phyloP scores from a whole-genome alignment of 2,329 filamentous ascomycete species.

The Ascochyta lentis region DNA sequence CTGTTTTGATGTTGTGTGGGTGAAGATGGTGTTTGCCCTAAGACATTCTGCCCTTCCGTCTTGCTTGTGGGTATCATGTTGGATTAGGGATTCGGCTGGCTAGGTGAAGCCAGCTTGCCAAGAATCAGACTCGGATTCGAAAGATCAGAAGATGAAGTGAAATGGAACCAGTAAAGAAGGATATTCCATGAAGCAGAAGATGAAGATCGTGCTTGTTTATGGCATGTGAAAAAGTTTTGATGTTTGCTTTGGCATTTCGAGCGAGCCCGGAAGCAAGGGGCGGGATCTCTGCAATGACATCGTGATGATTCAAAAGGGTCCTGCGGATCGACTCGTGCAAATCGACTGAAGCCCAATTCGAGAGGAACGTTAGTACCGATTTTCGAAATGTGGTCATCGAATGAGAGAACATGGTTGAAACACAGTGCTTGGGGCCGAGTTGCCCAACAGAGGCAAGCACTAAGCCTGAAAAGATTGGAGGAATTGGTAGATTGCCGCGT shows the following conservation, averaged over 20 bases:
- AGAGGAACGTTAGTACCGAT: background rate
- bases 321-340: background rate
- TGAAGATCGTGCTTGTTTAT: conserved; percentile 3
- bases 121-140: too few relatives aligned
- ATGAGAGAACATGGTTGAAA: background rate
- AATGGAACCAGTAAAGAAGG: background rate
- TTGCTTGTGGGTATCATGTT: background rate
- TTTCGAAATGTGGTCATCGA: background rate
- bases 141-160: background rate
- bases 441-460: background rate
- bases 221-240: conserved; percentile 1
- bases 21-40: background rate
- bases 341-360: background rate
- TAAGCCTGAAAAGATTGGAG: background rate
- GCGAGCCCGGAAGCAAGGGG: background rate
- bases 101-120: background rate
- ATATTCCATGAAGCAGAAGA: background rate
- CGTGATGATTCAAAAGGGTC: background rate
- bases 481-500: background rate
- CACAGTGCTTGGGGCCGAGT: background rate
- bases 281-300: background rate
- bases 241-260: background rate
- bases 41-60: background rate
- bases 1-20: background rate
- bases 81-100: background rate